A percentile compares a stretch with the other conserved stretches of the same genome.
Evolutionary conservation across 768 basidiomycete species (phyloP).

Genomic region (Termitomyces sp.): DNA sequence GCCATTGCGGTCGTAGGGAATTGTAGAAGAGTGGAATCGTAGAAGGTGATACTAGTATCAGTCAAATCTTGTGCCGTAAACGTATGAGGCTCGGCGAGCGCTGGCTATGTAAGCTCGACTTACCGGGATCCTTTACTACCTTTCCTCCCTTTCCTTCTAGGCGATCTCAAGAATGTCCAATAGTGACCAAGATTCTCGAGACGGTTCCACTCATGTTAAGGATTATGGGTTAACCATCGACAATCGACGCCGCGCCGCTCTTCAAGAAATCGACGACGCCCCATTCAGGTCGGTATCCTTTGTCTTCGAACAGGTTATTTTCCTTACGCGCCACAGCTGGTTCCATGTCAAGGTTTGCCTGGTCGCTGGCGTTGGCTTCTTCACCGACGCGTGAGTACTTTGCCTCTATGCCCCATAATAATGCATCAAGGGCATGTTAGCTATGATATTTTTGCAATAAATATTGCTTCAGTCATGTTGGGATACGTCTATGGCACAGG

Average conservation of each 20-base stretch:
- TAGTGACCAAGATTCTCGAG: slow-evolving; percentile 33
- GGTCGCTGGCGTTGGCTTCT: slow-evolving; percentile 81
- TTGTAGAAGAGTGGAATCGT: not conserved
- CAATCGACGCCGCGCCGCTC: slow-evolving; percentile 70
- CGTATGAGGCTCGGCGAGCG: too few relatives aligned
- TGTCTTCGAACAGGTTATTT: not conserved
- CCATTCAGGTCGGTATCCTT: slow-evolving; percentile 54
- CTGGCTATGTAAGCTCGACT: not conserved
- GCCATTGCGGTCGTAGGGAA: not conserved
- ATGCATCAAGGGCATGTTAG: slow-evolving; percentile 20
- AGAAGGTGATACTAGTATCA: not conserved
- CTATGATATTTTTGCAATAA: slow-evolving; percentile 89
- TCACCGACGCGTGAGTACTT: slow-evolving; percentile 67
- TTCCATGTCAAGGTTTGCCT: slow-evolving; percentile 78
- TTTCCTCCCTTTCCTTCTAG: not conserved
- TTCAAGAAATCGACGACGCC: slow-evolving; percentile 85
- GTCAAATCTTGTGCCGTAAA: too few relatives aligned
- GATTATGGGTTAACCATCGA: slow-evolving; percentile 39
- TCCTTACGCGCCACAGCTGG: slow-evolving; percentile 40
- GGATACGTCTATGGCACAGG: slow-evolving; percentile 68
- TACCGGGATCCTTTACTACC: slow-evolving; percentile 1
- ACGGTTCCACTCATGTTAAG: slow-evolving; percentile 24
- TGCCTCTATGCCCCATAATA: not conserved
- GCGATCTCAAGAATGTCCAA: slow-evolving; percentile 16
- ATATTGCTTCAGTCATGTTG: slow-evolving; percentile 77